Evolutionary conservation across 106 monocot genomes (phyloP), one percentile per base, ranked within the genome.

Genomic region (Platanthera guangdongensis): DNA sequence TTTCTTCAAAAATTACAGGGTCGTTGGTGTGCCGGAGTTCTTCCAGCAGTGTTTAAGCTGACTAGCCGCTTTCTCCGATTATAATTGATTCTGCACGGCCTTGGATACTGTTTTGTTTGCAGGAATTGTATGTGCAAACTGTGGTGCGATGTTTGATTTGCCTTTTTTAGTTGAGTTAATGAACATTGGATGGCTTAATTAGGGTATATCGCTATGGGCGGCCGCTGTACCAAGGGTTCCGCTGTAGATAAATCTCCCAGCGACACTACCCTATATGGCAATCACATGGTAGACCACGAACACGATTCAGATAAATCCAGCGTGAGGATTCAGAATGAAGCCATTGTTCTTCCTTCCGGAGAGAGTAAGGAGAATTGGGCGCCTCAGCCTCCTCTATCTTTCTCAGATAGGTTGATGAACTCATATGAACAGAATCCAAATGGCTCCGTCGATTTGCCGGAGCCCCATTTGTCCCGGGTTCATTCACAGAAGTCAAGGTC

Each of bases 171-270:
- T 70, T 21, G 70, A 47, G 47, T 22, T 9, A 67, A 67, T 7
- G 12, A 9, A 67, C 32, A 67, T 70, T 70, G 47, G 70, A 32
- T 65, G 32, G 28, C 65, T 30, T 65, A 25, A 65, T 32, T 65
- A 65, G 65, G 70, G 47, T 48, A 39, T 15, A 21, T 50, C 18
- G 22, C 9, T 82, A 93, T 97, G 96, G 93, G 96, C 52, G 90
- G 89, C 28, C 25, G 93, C 74, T 95, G 88, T 71, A 90, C 90
- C 6, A 97, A 83, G 81, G 78, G 84, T 78, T 84, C 91, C 21
- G 84, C 84, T 4, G 96, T 93, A 11, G 93, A 97, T 82, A 97
- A 91, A 80, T 97, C 96, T 7, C 93, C 96, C 16, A 93, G 93
- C 49, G 93, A 97, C 52, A 83, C 87, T 50, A 87, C 88, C 72